These are phyloP conservation scores for Neonectria magnoliae DNA, from an alignment of 2,329 filamentous ascomycete genomes.

Conservation along the genomic window DNA sequence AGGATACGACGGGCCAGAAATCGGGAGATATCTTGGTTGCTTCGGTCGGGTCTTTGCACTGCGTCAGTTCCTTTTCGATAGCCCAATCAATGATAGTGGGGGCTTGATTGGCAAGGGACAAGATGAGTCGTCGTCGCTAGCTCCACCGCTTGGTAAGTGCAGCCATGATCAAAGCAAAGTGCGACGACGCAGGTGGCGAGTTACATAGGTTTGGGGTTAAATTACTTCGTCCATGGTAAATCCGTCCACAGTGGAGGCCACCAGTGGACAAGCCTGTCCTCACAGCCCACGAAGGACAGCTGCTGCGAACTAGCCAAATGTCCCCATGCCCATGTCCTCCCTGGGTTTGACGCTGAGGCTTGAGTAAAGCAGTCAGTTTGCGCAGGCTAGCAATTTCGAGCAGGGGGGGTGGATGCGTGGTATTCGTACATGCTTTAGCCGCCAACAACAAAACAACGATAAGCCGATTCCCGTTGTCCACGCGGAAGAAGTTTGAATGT, in stretches of 20 bases:
- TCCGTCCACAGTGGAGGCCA: constrained; percentile 1
- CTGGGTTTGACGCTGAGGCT: not conserved
- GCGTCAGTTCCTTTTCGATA: not conserved
- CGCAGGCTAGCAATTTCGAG: not conserved
- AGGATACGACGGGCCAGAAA: not conserved
- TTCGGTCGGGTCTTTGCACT: not conserved
- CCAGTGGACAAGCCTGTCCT: not conserved
- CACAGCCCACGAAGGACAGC: not conserved
- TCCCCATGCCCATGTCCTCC: not conserved
- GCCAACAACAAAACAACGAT: constrained; percentile 14
- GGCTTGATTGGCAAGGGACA: not conserved
- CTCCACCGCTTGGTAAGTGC: constrained; percentile 3
- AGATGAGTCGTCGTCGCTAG: not conserved
- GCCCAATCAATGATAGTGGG: not conserved
- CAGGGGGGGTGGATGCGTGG: not conserved
- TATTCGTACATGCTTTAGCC: not conserved
- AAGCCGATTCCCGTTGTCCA: not conserved
- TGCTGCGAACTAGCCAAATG: not conserved
- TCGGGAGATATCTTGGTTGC: not conserved
- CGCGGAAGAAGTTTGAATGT: not conserved
- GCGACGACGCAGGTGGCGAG: constrained; percentile 5
- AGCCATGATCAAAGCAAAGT: constrained; percentile 3
- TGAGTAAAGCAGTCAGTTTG: not conserved
- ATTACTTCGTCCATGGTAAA: not conserved
- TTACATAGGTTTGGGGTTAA: constrained; percentile 2